Percentiles rank a stretch among this genome's conserved stretches.
These are phyloP conservation scores for Lathyrus sativus DNA, from an alignment of 306 rosid genomes.

Conservation along the genomic window DNA sequence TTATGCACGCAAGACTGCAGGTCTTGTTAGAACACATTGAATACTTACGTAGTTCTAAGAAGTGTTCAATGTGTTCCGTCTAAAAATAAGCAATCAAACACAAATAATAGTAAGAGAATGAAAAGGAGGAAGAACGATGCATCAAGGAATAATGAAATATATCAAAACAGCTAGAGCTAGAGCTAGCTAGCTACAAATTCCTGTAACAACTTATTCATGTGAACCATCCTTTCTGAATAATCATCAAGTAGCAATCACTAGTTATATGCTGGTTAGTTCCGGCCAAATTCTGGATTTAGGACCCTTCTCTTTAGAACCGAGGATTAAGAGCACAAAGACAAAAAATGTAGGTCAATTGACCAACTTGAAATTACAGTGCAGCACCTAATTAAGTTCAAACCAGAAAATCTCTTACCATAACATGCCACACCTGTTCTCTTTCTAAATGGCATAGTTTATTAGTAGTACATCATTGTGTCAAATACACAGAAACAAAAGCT, in stretches of 20 bases:
- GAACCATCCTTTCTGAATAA: conserved; percentile 18
- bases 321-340: neutral
- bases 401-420: conserved; percentile 6
- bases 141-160: conserved; percentile 9
- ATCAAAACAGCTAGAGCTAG: neutral
- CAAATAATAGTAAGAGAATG: neutral
- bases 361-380: conserved; percentile 27
- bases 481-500: conserved; percentile 8
- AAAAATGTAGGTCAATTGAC: neutral
- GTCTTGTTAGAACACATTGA: neutral
- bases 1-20: neutral
- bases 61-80: conserved; percentile 1
- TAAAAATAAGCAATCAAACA: conserved; percentile 10
- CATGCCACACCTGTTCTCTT: neutral
- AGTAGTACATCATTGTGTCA: conserved; percentile 16
- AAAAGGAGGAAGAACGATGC: neutral
- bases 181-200: conserved; percentile 28
- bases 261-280: neutral
- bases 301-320: neutral
- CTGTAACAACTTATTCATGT: conserved; percentile 13
- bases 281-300: neutral
- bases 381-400: conserved; percentile 27
- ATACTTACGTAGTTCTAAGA: neutral
- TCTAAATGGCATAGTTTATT: conserved; percentile 10
- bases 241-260: conserved; percentile 9